Evolutionary conservation across 805 yeast species (phyloP).

Genomic region (Pichia rugopelliculosa): DNA sequence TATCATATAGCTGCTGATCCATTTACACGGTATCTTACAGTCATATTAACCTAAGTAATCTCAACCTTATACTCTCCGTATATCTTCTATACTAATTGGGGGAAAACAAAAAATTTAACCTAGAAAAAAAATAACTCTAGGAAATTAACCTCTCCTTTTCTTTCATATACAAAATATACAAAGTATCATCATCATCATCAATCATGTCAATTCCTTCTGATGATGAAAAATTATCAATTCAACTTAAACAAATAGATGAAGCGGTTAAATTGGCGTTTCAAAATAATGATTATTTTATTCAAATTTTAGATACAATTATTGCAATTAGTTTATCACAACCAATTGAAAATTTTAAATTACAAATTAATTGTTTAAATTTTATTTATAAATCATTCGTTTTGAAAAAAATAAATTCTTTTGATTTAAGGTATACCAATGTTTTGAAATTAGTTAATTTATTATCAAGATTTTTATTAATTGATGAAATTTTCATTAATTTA

Average conservation of each 20-base stretch:
- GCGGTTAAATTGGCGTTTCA: slow-evolving; percentile 15
- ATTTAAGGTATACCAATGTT: slow-evolving; percentile 16
- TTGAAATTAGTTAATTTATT: slow-evolving; percentile 19
- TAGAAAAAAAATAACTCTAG: no score
- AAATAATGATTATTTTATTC: slow-evolving; percentile 12
- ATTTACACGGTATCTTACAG: no score
- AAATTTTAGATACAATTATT: slow-evolving; percentile 14
- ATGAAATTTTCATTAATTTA: slow-evolving; percentile 6
- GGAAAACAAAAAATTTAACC: no score
- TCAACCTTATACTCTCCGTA: no score
- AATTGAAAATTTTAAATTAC: slow-evolving; percentile 12
- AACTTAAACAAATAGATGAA: slow-evolving; percentile 11
- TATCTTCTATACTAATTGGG: no score
- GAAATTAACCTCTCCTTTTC: no score
- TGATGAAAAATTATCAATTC: neutral
- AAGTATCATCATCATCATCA: no score
- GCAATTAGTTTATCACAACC: slow-evolving; percentile 14
- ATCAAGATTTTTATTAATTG: slow-evolving; percentile 17
- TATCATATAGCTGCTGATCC: no score
- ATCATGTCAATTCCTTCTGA: neutral
- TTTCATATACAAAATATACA: no score
- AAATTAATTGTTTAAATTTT: slow-evolving; percentile 20
- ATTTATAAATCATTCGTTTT: slow-evolving; percentile 21
- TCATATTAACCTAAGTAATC: no score
- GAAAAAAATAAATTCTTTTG: slow-evolving; percentile 16